Evolutionary conservation across 345 rosid genomes (phyloP), one percentile per base, ranked within the genome.

Genomic region (Reutealis trisperma): DNA sequence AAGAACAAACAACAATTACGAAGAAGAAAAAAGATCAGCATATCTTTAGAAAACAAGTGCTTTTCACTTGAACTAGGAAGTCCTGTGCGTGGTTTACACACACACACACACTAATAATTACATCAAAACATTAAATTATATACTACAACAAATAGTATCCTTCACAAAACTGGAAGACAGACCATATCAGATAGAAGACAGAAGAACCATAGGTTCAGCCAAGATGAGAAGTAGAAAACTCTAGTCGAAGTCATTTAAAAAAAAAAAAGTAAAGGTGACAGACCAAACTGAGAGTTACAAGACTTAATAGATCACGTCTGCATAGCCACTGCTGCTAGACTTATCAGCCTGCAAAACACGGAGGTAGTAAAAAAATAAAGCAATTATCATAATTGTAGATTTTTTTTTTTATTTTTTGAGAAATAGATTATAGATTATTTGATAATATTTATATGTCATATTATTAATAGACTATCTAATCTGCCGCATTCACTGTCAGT

Each of bases 301-400:
- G 44, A n/a, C 49, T 76, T 49, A 75, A 68, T 83, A 80, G 72
- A 68, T 67, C 0, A 71, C 22, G 74, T 70, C 70, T 0, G 75
- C 22, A 69, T 67, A 71, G 64, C 73, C 80, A 8, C 64, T 45
- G 37, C 68, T 77, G 85, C 75, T 86, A 58, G 96, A 86, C 80
- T 81, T 89, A 80, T 92, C 94, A 13, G 92, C 89, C 97, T 94
- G 91, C 78, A 30, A 13, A 19, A 30, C 13, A 41, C 66, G 24
- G 45, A 65, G 14, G 21, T 22, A 59, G 1, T 74, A 83, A 16
- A 67, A 24, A 60, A 21, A 54, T 12, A 25, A 44, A 30, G 24
- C 63, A 30, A 44, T 63, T 25, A 42, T 34, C 6, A 58, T 25
- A 37, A 37, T 37, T 37, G 41, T 37, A 37, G 41, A 37, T 37